Evolutionary conservation across 208 protist species (phyloP), one percentile per base, ranked within the genome.

Genomic region (Balamuthia mandrillaris): DNA sequence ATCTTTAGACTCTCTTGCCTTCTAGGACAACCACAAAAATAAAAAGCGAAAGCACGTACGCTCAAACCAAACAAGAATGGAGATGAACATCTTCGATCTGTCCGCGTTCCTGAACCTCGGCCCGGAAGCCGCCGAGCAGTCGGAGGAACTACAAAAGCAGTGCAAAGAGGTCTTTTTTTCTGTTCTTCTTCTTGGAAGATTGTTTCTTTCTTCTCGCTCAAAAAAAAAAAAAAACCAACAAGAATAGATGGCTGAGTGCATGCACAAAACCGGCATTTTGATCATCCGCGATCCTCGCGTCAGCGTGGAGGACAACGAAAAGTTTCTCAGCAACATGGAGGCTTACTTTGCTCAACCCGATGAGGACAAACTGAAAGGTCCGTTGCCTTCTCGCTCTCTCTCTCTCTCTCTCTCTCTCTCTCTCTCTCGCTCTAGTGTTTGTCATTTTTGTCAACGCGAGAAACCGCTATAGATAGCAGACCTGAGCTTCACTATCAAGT

Each of bases 301-400:
- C 0, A 56, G 61, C 29, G 35, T 44, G 61, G 66, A 49, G 47
- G 74, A 91, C 9, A 82, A 91, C 66, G 37, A 58, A 33, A 81
- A 27, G 41, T 94, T 94, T 65, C 77, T 94, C 31, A 86, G 91
- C 84, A 87, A 92, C 72, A 86, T 94, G 84, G 92, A 94, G 63
- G 41, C 81, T 39, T 94, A 94, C 68, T 93, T 90, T 86, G 89
- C 90, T 35, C 90, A 93, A 77, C 65, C 79, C 45, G 21, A 7
- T 44, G 88, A 91, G 63, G 31, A 49, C 18, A 92, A 92, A 58
- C 85, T 84, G 86, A 79, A 90, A 12, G 74, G 60, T 68, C 7
- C 31, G 14, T 24, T 12, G 3, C 3, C 42, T 39, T 68, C 21
- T 37, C 42, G 18, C 31, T 29, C 35, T 37, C 7, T 66, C 42